A percentile compares a stretch with the other conserved stretches of the same genome.
These are phyloP conservation scores for Beauveria sp. DNA, from an alignment of 2,329 filamentous ascomycete genomes.

Conservation along the genomic window DNA sequence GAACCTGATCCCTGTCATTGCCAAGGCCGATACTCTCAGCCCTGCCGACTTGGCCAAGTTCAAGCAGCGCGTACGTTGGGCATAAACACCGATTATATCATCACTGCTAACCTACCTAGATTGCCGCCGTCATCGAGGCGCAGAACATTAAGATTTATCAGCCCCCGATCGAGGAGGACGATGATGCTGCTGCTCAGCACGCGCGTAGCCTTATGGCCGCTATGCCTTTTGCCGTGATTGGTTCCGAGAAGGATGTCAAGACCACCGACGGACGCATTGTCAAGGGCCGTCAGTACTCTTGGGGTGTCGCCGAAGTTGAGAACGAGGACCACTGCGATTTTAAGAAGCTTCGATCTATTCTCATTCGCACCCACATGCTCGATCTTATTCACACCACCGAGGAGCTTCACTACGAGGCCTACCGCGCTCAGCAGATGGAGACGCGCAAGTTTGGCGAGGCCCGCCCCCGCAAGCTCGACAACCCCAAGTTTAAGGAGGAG, in stretches of 20 bases:
- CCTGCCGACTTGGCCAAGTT: constrained; percentile 85
- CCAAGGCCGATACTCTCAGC: constrained; percentile 97
- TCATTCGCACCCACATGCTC: constrained; percentile 99
- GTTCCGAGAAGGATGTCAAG: constrained; percentile 98
- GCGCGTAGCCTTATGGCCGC: constrained; percentile 90
- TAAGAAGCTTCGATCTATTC: constrained; percentile 98
- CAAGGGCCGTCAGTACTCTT: constrained; percentile 97
- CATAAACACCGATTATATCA: background rate
- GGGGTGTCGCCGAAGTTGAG: constrained; percentile 98
- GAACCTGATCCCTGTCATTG: constrained; percentile 96
- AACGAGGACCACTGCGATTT: constrained; percentile 99
- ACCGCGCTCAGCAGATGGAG: constrained; percentile 99
- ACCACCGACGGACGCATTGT: constrained; percentile 91
- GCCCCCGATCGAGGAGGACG: constrained; percentile 94
- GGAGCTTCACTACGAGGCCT: constrained; percentile 98
- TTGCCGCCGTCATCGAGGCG: constrained; percentile 90
- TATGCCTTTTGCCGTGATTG: constrained; percentile 98
- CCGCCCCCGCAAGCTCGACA: constrained; percentile 93
- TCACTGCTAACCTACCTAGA: constrained; percentile 45
- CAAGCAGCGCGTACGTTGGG: constrained; percentile 75
- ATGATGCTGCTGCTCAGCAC: constrained; percentile 91
- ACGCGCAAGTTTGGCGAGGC: constrained; percentile 99
- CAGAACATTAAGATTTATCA: constrained; percentile 99
- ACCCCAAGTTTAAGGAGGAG: constrained; percentile 99
- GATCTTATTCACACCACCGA: constrained; percentile 99